Percentiles rank a stretch among this genome's conserved stretches.
phyloP scores from a whole-genome alignment of 1,139 yeast species.

The Protomyces inouyei region DNA sequence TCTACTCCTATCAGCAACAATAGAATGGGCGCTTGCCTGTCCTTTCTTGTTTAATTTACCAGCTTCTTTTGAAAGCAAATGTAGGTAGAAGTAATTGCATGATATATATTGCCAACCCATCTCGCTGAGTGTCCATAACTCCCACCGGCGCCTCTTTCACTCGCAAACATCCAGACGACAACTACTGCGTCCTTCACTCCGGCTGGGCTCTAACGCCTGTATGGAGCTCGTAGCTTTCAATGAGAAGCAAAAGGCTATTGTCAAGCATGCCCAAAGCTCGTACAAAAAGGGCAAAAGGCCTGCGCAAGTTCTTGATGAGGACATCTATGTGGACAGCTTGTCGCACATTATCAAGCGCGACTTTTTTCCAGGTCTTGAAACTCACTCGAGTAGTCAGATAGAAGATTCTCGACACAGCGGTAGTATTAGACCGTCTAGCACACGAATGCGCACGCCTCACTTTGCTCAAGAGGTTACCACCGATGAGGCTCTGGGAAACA shows the following conservation, averaged over 20 bases:
- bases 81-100: too few relatives aligned
- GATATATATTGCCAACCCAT: too few relatives aligned
- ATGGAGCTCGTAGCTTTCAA: constrained; percentile 9
- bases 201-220: neutral
- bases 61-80: too few relatives aligned
- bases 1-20: too few relatives aligned
- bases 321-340: constrained; percentile 36
- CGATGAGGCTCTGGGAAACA: neutral
- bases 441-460: neutral
- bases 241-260: constrained; percentile 2
- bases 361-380: constrained; percentile 36
- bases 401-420: neutral
- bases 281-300: constrained; percentile 16
- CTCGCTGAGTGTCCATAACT: too few relatives aligned
- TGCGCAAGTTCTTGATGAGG: constrained; percentile 34
- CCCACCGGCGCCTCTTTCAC: too few relatives aligned
- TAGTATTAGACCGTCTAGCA: constrained; percentile 13
- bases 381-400: neutral
- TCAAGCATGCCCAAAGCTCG: constrained; percentile 15
- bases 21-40: too few relatives aligned
- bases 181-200: too few relatives aligned
- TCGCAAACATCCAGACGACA: too few relatives aligned
- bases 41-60: too few relatives aligned
- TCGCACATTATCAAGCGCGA: constrained; percentile 37
- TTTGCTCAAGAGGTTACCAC: neutral